Conservation (phyloP, 2,329 filamentous ascomycete species). For the Drechslerella stenobrocha region DNA sequence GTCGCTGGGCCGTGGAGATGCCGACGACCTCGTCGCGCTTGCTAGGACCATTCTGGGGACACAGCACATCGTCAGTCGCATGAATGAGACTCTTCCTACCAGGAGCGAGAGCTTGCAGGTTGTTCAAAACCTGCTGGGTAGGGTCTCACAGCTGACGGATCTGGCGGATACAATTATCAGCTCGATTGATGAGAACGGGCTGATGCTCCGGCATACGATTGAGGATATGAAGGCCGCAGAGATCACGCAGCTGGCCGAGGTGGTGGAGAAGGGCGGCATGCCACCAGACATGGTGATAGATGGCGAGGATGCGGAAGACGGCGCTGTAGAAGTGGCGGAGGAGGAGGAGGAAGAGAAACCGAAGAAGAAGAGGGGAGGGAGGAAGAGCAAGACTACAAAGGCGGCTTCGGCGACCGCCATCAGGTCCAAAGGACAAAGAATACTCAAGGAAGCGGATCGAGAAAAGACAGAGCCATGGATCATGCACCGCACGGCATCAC, state of each 20-base stretch:
- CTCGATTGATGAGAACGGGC: constrained; percentile 88
- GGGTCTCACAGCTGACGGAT: constrained; percentile 67
- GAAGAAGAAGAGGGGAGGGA: constrained; percentile 41
- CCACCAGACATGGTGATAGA: constrained; percentile 56
- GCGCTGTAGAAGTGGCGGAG: constrained; percentile 54
- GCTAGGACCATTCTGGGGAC: constrained; percentile 79
- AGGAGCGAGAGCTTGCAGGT: constrained; percentile 51
- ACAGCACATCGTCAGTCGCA: constrained; percentile 64
- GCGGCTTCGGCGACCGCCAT: constrained; percentile 17
- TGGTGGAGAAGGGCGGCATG: constrained; percentile 70
- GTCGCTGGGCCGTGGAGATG: constrained; percentile 83
- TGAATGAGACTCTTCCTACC: constrained; percentile 54
- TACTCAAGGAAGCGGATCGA: constrained; percentile 59
- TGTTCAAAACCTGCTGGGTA: constrained; percentile 59
- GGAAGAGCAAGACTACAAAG: constrained; percentile 11
- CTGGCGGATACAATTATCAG: constrained; percentile 72
- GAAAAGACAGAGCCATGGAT: constrained; percentile 67
- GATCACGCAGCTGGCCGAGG: constrained; percentile 73
- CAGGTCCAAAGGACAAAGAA: constrained; percentile 60
- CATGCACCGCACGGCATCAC: constrained; percentile 65
- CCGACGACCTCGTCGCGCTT: constrained; percentile 83
- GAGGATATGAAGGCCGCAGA: constrained; percentile 72
- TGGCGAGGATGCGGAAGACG: constrained; percentile 8
- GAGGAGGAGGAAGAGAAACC: constrained; percentile 50
- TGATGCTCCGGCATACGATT: constrained; percentile 76